Evolutionary conservation across 2,329 filamentous ascomycete species (phyloP), one percentile per base, ranked within the genome.

Genomic region (Tolypocladium tundrense): DNA sequence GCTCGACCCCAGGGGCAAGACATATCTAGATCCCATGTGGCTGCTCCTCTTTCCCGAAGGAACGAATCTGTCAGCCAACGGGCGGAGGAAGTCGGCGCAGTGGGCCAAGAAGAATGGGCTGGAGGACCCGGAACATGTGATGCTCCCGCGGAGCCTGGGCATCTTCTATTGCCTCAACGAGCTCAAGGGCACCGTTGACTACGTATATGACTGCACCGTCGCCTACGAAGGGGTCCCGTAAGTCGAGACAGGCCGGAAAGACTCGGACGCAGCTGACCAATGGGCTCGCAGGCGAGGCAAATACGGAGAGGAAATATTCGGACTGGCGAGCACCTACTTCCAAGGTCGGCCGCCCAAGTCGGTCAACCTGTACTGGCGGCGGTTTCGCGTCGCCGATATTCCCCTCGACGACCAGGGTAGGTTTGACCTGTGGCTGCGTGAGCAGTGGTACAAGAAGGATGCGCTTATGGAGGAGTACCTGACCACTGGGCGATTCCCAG

Each of bases 301-400:
- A 65, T 97, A 87, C 64, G 92, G 93, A n/a, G 92, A 97, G 69
- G 85, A 95, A 54, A 88, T 90, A 66, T 97, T 95, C 72, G 92
- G 90, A 0, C 79, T 99, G 4, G 83, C 84, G 3, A 91, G 91
- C 54, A 95, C 91, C 4, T 96, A 94, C 69, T 87, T 97, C 61
- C 85, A 94, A 70, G 92, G 94, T 14, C 85, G 90, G 1, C 88
- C 92, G 0, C 94, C 93, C 1, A 96, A 92, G 70, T 96, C 91
- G 1, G 92, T 97, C 67, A 97, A 97, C 73, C 92, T 97, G 78
- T 88, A 96, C 73, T 99, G 93, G 91, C 85, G 94, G 56, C 86
- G 91, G 11, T 97, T 96, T 73, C 82, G 83, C 40, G 70, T 97
- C 16, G 81, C 82, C 27, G 85, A 91, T 24, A 96, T 99, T 50